A percentile compares a stretch with the other conserved stretches of the same genome.
phyloP scores from a whole-genome alignment of 768 basidiomycete species.

The Russula emetica region DNA sequence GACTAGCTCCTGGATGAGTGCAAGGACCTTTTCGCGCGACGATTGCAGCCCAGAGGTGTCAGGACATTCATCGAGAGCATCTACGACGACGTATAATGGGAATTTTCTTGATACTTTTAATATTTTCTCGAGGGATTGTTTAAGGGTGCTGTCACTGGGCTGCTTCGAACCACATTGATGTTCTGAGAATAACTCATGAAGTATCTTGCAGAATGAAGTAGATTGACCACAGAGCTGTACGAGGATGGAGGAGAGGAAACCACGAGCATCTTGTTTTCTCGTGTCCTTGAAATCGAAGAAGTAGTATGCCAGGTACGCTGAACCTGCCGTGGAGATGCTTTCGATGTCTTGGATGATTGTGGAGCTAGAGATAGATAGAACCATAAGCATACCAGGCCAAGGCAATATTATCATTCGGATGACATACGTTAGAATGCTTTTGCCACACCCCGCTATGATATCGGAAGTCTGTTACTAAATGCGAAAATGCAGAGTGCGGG shows the following conservation, averaged over 20 bases:
- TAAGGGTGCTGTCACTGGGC: not conserved
- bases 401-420: not conserved
- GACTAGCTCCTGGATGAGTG: not conserved
- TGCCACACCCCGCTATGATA: not conserved
- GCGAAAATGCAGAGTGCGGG: not conserved
- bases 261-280: not conserved
- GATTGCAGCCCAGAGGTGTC: not conserved
- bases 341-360: not conserved
- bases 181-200: not conserved
- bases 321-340: not conserved
- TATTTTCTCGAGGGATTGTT: not conserved
- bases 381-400: not conserved
- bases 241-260: not conserved
- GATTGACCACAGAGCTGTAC: not conserved
- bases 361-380: not conserved
- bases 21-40: not conserved
- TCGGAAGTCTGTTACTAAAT: not conserved
- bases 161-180: not conserved
- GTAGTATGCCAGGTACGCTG: not conserved
- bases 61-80: not conserved
- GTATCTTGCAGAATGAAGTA: not conserved
- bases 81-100: not conserved
- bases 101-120: not conserved
- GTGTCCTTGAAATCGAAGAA: conserved; percentile 1
- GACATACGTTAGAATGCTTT: not conserved